Evolutionary conservation across 805 yeast genomes (phyloP).

Genomic region (Debaryomyces castellii): DNA sequence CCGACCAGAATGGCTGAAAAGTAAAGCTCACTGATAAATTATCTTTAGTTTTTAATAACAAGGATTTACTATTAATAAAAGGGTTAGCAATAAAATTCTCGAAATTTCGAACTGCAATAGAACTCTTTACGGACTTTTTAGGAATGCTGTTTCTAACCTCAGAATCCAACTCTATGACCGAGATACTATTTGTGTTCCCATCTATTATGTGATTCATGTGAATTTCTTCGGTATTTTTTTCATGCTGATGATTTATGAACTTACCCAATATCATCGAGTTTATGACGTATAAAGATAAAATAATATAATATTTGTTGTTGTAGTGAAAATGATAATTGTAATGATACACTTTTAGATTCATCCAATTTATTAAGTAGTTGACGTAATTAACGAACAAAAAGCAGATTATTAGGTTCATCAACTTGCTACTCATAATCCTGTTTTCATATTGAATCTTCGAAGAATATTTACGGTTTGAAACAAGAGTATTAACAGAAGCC

Average conservation of each 20-base stretch:
- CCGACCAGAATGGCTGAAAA: constrained; percentile 43
- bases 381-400: constrained; percentile 18
- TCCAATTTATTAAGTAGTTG: constrained; percentile 16
- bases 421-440: constrained; percentile 10
- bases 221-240: neutral
- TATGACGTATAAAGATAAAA: constrained; percentile 3
- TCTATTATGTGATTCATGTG: neutral
- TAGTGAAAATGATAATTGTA: constrained; percentile 5
- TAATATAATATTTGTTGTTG: constrained; percentile 6
- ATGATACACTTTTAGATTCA: constrained; percentile 4
- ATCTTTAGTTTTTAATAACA: constrained; percentile 9
- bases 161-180: neutral
- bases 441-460: constrained; percentile 13
- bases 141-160: neutral
- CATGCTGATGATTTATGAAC: constrained; percentile 3
- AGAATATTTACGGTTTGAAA: constrained; percentile 5
- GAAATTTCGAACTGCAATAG: constrained; percentile 24
- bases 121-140: constrained; percentile 1
- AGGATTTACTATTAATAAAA: constrained; percentile 15
- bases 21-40: constrained; percentile 9
- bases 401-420: constrained; percentile 20
- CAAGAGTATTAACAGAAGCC: constrained; percentile 15
- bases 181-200: neutral
- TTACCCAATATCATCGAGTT: constrained; percentile 3
- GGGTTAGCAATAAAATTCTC: constrained; percentile 26